Conservation (phyloP, 768 basidiomycete species). For the Auriscalpium microsporum region DNA sequence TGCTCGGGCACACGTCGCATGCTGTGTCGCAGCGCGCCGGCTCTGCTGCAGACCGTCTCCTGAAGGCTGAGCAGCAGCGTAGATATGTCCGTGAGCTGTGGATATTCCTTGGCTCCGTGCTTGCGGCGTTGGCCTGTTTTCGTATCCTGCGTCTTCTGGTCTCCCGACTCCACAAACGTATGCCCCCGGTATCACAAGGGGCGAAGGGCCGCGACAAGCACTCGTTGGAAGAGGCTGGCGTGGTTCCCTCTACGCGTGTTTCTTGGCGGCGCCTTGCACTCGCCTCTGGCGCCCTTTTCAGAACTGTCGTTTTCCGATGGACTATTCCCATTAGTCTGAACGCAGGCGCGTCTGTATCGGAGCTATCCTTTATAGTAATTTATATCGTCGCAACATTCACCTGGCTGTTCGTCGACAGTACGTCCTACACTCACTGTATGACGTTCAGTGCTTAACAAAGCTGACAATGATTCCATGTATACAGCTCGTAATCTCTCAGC, state of each 20-base stretch:
- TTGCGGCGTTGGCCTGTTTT: conserved; percentile 30
- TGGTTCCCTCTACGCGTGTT: conserved; percentile 12
- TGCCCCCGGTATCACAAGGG: neutral
- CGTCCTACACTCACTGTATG: conserved; percentile 10
- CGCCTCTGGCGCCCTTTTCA: conserved; percentile 36
- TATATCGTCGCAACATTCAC: conserved; percentile 39
- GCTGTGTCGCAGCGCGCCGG: conserved; percentile 13
- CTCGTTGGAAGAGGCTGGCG: conserved; percentile 6
- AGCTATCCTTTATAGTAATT: conserved; percentile 36
- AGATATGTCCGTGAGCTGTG: conserved; percentile 33
- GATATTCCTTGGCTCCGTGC: conserved; percentile 30
- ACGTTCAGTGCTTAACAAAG: neutral
- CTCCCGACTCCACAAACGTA: neutral
- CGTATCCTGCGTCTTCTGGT: conserved; percentile 19
- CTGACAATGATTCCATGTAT: neutral
- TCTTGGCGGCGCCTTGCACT: conserved; percentile 26
- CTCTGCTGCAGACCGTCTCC: conserved; percentile 26
- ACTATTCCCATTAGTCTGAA: conserved; percentile 35
- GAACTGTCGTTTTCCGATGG: conserved; percentile 41
- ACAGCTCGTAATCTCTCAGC: conserved; percentile 14
- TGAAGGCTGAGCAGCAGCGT: conserved; percentile 28
- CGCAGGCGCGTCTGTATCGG: conserved; percentile 31
- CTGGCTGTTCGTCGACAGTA: conserved; percentile 39
- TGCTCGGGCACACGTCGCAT: conserved; percentile 6
- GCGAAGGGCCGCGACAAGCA: conserved; percentile 8